These are phyloP conservation scores for Vitis rupestris DNA, from an alignment of 164 flowering plant genomes.

Conservation along the genomic window DNA sequence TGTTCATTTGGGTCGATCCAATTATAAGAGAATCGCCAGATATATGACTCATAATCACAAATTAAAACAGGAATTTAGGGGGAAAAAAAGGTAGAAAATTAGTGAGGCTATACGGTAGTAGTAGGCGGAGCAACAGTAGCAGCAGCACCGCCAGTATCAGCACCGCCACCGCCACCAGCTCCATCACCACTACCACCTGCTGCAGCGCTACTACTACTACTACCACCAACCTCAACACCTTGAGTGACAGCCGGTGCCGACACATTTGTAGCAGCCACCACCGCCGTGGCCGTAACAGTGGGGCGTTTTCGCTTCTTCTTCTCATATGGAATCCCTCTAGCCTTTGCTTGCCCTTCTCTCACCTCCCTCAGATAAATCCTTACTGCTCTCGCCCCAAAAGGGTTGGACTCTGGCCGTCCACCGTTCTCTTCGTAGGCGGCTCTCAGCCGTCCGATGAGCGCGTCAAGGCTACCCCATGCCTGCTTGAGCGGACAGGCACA, in stretches of 20 bases:
- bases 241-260: slow-evolving; percentile 3
- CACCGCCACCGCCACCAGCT: slow-evolving; percentile 15
- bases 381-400: slow-evolving; percentile 66
- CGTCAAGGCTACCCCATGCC: slow-evolving; percentile 80
- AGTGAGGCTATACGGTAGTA: slow-evolving; percentile 18
- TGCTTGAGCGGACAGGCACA: slow-evolving; percentile 70
- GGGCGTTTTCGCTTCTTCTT: slow-evolving; percentile 64
- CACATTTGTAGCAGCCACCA: slow-evolving; percentile 8
- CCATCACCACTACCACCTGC: background rate
- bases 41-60: slow-evolving; percentile 14
- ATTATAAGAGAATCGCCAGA: background rate
- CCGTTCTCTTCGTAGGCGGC: slow-evolving; percentile 81
- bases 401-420: slow-evolving; percentile 69
- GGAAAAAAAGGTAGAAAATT: slow-evolving; percentile 1
- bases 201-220: background rate
- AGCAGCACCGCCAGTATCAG: slow-evolving; percentile 8
- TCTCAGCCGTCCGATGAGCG: slow-evolving; percentile 69
- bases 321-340: slow-evolving; percentile 71
- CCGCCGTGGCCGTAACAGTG: slow-evolving; percentile 12
- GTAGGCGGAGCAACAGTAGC: slow-evolving; percentile 8
- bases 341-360: slow-evolving; percentile 61
- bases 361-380: slow-evolving; percentile 67
- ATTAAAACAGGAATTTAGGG: slow-evolving; percentile 5
- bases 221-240: slow-evolving; percentile 9
- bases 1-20: slow-evolving; percentile 1